Conservation (phyloP, 2,329 filamentous ascomycete genomes). For the Aspergillus piperis region DNA sequence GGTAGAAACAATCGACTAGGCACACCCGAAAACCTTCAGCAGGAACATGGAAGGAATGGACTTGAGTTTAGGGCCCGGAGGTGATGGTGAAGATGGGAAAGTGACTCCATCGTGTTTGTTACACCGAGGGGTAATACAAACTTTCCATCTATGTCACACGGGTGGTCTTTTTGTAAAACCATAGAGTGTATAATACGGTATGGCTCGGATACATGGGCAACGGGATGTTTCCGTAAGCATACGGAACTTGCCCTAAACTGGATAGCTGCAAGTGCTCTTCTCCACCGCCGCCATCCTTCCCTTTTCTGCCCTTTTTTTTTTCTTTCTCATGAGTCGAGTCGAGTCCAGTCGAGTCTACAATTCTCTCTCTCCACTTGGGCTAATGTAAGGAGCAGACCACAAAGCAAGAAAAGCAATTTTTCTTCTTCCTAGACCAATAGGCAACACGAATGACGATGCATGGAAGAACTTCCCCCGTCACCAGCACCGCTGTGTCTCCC, state of each 20-base stretch:
- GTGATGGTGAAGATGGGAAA: too few species aligned
- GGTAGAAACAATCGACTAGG: constrained; percentile 4
- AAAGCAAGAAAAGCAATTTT: not conserved
- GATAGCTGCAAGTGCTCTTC: constrained; percentile 1
- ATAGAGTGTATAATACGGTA: not conserved
- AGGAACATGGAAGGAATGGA: not conserved
- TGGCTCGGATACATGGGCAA: not conserved
- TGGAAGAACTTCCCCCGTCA: not conserved
- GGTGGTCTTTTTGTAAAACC: not conserved
- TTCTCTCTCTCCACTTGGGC: not conserved
- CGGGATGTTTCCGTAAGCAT: not conserved
- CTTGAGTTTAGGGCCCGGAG: not conserved
- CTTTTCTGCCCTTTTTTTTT: not conserved
- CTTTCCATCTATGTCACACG: not conserved
- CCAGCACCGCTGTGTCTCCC: not conserved
- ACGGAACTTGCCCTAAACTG: not conserved
- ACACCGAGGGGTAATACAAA: not conserved
- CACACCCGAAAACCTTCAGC: too few species aligned
- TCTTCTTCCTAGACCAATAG: not conserved
- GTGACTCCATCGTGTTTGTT: not conserved
- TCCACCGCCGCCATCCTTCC: not conserved
- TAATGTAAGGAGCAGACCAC: not conserved
- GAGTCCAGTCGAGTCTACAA: constrained; percentile 1
- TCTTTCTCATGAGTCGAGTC: not conserved
- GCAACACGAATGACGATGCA: constrained; percentile 1